phyloP scores from a whole-genome alignment of 2,329 filamentous ascomycete genomes.

The Cercospora beticola region DNA sequence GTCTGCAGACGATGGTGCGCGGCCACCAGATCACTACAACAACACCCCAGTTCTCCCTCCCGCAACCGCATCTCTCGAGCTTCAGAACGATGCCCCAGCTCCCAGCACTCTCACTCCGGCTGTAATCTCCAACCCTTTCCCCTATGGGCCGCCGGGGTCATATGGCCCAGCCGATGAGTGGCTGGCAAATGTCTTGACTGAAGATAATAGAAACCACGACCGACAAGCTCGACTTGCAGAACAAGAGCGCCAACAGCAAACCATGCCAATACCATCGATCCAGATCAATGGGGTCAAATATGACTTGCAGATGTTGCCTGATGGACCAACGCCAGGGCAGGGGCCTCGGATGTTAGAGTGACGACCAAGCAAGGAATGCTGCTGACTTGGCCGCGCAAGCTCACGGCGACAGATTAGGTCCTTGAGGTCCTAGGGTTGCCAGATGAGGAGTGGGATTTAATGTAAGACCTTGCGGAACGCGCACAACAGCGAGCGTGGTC shows the following conservation, averaged over 20 bases:
- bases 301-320: not conserved
- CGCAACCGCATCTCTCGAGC: not conserved
- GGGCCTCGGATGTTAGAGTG: not conserved
- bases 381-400: not conserved
- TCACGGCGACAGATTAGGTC: not conserved
- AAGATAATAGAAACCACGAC: not conserved
- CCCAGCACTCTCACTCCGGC: not conserved
- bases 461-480: not conserved
- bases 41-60: not conserved
- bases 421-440: not conserved
- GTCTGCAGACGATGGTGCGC: not conserved
- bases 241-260: not conserved
- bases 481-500: not conserved
- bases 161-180: not conserved
- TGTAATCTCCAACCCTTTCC: not conserved
- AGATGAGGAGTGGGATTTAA: not conserved
- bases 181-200: not conserved
- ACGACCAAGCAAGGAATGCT: not conserved
- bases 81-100: not conserved
- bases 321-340: not conserved
- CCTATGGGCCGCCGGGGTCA: not conserved
- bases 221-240: not conserved
- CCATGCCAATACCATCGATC: not conserved
- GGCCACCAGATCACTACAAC: not conserved
- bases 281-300: not conserved